Conservation (phyloP, 768 basidiomycete species). For the Phylloporus arenicola region DNA sequence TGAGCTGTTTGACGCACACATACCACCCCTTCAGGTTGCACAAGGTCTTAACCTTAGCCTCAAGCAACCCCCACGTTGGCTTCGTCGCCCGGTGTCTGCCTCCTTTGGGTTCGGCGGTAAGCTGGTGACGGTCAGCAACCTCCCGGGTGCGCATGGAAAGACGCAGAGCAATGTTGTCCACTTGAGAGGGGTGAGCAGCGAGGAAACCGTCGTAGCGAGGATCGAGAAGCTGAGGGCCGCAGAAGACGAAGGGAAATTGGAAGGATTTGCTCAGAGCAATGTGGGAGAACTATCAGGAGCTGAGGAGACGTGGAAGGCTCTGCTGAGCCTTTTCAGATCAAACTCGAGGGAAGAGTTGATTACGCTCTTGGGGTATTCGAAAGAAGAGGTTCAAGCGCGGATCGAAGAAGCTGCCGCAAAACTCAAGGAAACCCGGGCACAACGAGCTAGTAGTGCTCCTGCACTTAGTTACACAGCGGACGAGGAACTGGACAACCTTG, state of each 20-base stretch:
- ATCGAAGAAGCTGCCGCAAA: constrained; percentile 80
- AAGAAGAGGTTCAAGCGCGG: constrained; percentile 71
- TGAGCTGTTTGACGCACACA: constrained; percentile 71
- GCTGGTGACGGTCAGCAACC: constrained; percentile 74
- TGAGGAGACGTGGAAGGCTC: constrained; percentile 75
- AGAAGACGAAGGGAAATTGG: constrained; percentile 51
- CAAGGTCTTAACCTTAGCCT: constrained; percentile 63
- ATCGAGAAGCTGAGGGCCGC: constrained; percentile 63
- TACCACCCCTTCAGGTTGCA: constrained; percentile 40
- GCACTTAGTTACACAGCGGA: constrained; percentile 30
- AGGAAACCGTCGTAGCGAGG: constrained; percentile 66
- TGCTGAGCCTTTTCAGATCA: constrained; percentile 83
- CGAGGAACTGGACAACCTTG: constrained; percentile 41
- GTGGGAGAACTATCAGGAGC: constrained; percentile 26
- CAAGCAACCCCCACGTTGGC: constrained; percentile 95
- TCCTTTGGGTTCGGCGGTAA: constrained; percentile 93
- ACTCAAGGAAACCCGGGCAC: constrained; percentile 44
- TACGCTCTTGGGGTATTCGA: constrained; percentile 87
- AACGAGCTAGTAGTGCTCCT: constrained; percentile 23
- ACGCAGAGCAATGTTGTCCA: constrained; percentile 81
- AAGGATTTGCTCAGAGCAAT: constrained; percentile 64
- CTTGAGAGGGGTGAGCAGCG: constrained; percentile 71
- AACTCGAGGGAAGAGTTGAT: constrained; percentile 89
- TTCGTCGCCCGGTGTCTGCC: constrained; percentile 72
- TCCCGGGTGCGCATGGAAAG: constrained; percentile 68